Conservation (phyloP, 2,329 filamentous ascomycete genomes). For the Seiridium unicorne region DNA sequence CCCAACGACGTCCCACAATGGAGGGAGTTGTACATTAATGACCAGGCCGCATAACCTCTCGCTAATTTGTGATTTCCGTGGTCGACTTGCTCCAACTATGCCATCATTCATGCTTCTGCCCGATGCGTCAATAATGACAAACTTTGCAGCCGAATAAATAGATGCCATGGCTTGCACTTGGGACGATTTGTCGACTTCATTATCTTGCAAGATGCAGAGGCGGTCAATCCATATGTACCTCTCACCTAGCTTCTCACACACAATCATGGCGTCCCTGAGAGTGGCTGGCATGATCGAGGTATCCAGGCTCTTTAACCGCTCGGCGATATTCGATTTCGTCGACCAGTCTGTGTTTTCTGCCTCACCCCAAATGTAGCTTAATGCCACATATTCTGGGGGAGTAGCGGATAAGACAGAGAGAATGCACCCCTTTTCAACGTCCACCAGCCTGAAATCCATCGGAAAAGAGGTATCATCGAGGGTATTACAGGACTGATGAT, state of each 20-base stretch:
- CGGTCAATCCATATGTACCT: background rate
- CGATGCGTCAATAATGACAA: background rate
- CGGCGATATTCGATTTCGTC: background rate
- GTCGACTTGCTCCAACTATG: background rate
- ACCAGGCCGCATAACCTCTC: background rate
- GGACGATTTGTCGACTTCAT: background rate
- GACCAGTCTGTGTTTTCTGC: background rate
- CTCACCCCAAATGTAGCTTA: background rate
- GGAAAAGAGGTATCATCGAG: too few species aligned
- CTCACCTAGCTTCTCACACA: background rate
- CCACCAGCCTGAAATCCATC: background rate
- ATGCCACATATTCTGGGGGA: background rate
- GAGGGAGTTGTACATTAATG: background rate
- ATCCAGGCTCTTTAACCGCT: background rate
- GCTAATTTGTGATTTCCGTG: background rate
- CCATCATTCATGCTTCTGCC: background rate
- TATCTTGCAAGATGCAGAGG: background rate
- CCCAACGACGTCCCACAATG: rapidly evolving
- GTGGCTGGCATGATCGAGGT: background rate
- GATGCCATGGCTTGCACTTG: background rate
- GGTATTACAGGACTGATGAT: too few species aligned
- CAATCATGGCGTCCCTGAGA: background rate
- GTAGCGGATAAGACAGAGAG: too few species aligned
- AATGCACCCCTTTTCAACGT: background rate
- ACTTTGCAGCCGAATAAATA: background rate